These are phyloP conservation scores for Aspergillus coremiiformis DNA, from an alignment of 495 filamentous ascomycete species.

Conservation along the genomic window DNA sequence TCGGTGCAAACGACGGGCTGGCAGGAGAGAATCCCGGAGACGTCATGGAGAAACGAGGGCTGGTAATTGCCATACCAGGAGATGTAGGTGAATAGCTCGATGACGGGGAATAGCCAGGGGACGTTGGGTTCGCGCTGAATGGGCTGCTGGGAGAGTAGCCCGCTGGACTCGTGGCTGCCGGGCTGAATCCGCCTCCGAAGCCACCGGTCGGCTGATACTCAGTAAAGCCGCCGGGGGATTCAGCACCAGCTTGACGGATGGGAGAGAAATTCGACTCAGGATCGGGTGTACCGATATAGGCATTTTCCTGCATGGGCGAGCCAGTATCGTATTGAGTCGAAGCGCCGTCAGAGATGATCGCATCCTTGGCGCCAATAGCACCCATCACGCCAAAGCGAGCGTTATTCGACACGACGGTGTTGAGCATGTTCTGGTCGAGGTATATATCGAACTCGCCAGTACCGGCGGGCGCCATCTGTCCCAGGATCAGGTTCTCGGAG, in stretches of 20 bases:
- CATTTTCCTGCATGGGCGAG: slow-evolving; percentile 77
- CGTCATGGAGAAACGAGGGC: slow-evolving; percentile 43
- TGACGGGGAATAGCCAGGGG: slow-evolving; percentile 67
- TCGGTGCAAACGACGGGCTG: slow-evolving; percentile 65
- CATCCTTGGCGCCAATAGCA: slow-evolving; percentile 64
- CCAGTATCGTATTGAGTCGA: slow-evolving; percentile 91
- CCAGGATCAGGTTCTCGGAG: slow-evolving; percentile 97
- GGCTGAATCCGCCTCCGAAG: slow-evolving; percentile 57
- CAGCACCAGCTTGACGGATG: slow-evolving; percentile 67
- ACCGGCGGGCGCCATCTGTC: slow-evolving; percentile 91
- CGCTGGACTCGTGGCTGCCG: slow-evolving; percentile 60
- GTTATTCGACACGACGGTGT: slow-evolving; percentile 88
- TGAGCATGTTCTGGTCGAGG: slow-evolving; percentile 88
- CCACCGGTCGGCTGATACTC: slow-evolving; percentile 48
- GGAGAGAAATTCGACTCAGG: slow-evolving; percentile 83
- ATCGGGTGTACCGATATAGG: slow-evolving; percentile 67
- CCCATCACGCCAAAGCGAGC: slow-evolving; percentile 71
- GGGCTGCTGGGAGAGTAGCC: slow-evolving; percentile 66
- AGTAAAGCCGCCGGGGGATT: slow-evolving; percentile 68
- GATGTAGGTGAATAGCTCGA: slow-evolving; percentile 60
- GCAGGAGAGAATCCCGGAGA: slow-evolving; percentile 54
- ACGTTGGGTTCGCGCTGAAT: slow-evolving; percentile 71
- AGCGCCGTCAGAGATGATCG: slow-evolving; percentile 65
- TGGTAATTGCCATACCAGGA: slow-evolving; percentile 52
- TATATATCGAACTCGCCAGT: slow-evolving; percentile 91